Evolutionary conservation across 352 stramenopile genomes (phyloP), one percentile per base, ranked within the genome.

Genomic region (Phytophthora boehmeriae): DNA sequence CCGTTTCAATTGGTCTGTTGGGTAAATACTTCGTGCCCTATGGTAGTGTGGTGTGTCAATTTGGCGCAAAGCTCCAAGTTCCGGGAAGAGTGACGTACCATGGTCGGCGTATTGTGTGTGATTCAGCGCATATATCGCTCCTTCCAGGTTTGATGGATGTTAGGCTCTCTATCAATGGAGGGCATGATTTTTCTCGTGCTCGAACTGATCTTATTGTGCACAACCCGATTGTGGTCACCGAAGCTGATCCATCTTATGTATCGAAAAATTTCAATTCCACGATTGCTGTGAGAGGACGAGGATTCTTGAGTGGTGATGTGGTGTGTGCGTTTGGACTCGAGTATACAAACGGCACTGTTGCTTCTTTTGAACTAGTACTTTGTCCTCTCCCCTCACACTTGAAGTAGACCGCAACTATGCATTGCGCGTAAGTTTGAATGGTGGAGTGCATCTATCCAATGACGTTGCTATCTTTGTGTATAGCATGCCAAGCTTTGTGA

Each of bases 131-230:
- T 2, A 36, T 46, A 6, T 19, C 36, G 1, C 42, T 59, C 8
- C n/a, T 1, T 1, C 16, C 48, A 5, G 47, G 64, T 2, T 34
- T 63, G 5, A 17, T 68, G 6, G 52, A 60, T n/a, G 46, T 80
- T 5, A 50, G 55, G 32, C 27, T 80, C 35, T 80, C 75, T 27
- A 41, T 83, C 14, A 83, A 83, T 59, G 55, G 60, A 1, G 69
- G 74, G 4, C 45, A 63, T 30, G 71, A 83, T 43, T 83, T 73
- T 34, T 62, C 72, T 14, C 50, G 11, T 13, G 68, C 36, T 41
- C 19, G 30, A 23, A 13, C 38, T 0, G 50, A 32, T 2, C 36
- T 80, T 16, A 3, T 73, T 1, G 28, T 80, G 1, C 65, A 76
- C 22, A 34, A 52, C 1, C 58, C 54, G 1, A 42, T 79, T 17